phyloP scores from a whole-genome alignment of 306 rosid species.

The Biancaea sappan region DNA sequence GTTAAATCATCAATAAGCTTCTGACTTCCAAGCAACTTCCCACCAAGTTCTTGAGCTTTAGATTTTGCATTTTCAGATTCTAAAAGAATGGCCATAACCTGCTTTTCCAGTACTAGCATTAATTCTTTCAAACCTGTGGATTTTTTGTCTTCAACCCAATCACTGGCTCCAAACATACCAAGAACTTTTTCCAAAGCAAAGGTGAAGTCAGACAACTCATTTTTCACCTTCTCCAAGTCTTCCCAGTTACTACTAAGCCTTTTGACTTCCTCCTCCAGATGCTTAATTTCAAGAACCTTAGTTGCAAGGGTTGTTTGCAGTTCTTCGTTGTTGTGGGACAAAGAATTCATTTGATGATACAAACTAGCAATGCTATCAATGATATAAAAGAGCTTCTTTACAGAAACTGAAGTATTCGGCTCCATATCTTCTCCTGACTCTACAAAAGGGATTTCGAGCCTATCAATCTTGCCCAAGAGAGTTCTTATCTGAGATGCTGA shows the following conservation, averaged over 20 bases:
- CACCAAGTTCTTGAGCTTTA: slow-evolving; percentile 70
- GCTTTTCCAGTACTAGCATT: slow-evolving; percentile 63
- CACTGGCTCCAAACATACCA: slow-evolving; percentile 53
- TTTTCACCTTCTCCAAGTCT: slow-evolving; percentile 58
- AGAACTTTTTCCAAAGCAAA: slow-evolving; percentile 61
- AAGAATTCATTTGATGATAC: slow-evolving; percentile 52
- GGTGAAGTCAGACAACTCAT: slow-evolving; percentile 59
- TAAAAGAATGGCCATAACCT: slow-evolving; percentile 50
- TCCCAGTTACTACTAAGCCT: slow-evolving; percentile 46
- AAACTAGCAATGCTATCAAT: slow-evolving; percentile 57
- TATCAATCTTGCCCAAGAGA: slow-evolving; percentile 63
- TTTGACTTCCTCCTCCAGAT: slow-evolving; percentile 66
- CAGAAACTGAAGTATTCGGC: slow-evolving; percentile 48
- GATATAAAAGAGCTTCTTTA: slow-evolving; percentile 68
- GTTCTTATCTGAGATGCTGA: slow-evolving; percentile 67
- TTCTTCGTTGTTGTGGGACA: slow-evolving; percentile 65
- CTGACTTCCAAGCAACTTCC: slow-evolving; percentile 69
- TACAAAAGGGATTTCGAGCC: slow-evolving; percentile 45
- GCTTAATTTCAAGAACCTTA: slow-evolving; percentile 60
- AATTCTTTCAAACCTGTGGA: slow-evolving; percentile 56
- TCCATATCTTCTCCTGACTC: slow-evolving; percentile 50
- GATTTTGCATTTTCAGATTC: slow-evolving; percentile 78
- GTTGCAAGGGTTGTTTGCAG: slow-evolving; percentile 55
- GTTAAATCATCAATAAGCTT: slow-evolving; percentile 73
- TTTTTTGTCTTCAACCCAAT: slow-evolving; percentile 57